Base-by-base conservation (phyloP, 2,329 filamentous ascomycete species). In the Bipolaris victoriae region DNA sequence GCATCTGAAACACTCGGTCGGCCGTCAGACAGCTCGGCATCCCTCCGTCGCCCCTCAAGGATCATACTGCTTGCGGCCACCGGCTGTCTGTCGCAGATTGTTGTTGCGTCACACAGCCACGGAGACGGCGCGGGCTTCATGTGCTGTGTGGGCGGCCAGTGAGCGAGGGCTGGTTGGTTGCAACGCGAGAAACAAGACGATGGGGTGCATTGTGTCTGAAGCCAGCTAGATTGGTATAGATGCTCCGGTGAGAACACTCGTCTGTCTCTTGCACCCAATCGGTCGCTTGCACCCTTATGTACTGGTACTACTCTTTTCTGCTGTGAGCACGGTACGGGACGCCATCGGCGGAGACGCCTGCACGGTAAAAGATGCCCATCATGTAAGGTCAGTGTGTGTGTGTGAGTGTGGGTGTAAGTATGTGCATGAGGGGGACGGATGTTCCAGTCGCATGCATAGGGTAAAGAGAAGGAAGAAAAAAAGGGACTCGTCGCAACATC, bases 91-190 rank as follows among this genome's bases (percentile, higher is more conserved):
- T 64, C 55, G 52, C 60, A 63, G 54, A 49, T 51, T 51, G n/a
- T 50, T 41, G 49, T 52, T 41, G 49, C 55, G 48, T 61, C 53
- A 53, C 58, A 58, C 46, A 43, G 55, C 22, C n/a, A 55, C 24
- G 52, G 62, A 64, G 63, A 67, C 66, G 55, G 52, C 56, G 52
- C 36, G 57, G 48, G 51, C 61, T 56, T 58, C 58, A 62, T 36
- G 47, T 49, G 44, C 46, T 51, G 49, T 40, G 52, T 45, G 44
- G 44, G 22, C n/a, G 22, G 40, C 13, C 40, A n/a, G 40, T 16
- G 22, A 11, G 20, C 40, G 10, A 24, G 13, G 22, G 20, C 39
- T 41, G 39, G 53, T 45, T 26, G 33, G 33, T 37, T 48, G 20
- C 29, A 46, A 26, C 31, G 31, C 31, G 15, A n/a, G 44, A 47